These are phyloP conservation scores for Passalora sequoiae DNA, from an alignment of 2,329 filamentous ascomycete genomes.

Conservation along the genomic window DNA sequence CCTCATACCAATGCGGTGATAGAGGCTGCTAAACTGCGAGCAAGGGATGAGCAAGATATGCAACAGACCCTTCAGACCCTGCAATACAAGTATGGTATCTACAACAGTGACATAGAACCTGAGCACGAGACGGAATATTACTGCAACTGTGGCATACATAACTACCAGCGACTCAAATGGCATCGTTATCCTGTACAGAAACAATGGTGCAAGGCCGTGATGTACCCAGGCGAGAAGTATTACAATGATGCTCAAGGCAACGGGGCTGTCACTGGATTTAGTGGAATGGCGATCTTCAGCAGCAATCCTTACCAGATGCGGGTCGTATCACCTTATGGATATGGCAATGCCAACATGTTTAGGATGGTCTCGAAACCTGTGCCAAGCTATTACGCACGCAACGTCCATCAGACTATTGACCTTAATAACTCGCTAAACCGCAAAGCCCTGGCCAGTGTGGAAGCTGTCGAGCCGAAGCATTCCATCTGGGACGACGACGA, in stretches of 20 bases:
- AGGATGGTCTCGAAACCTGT: slow-evolving; percentile 24
- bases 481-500: slow-evolving; percentile 36
- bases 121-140: slow-evolving; percentile 41
- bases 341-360: slow-evolving; percentile 19
- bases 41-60: slow-evolving; percentile 44
- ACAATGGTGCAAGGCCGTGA: slow-evolving; percentile 44
- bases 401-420: slow-evolving; percentile 35
- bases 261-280: slow-evolving; percentile 13
- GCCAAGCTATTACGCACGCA: slow-evolving; percentile 32
- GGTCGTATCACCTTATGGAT: slow-evolving; percentile 37
- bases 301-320: slow-evolving; percentile 35
- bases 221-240: slow-evolving; percentile 39
- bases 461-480: slow-evolving; percentile 34
- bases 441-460: slow-evolving; percentile 34
- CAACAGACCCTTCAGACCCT: slow-evolving; percentile 40
- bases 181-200: slow-evolving; percentile 37
- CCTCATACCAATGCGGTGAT: slow-evolving; percentile 39
- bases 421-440: slow-evolving; percentile 37
- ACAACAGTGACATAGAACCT: slow-evolving; percentile 46
- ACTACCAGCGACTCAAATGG: slow-evolving; percentile 37
- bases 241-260: slow-evolving; percentile 28
- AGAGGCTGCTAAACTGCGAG: slow-evolving; percentile 36
- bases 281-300: slow-evolving; percentile 21
- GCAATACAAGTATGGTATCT: slow-evolving; percentile 39
- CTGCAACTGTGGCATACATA: slow-evolving; percentile 41